Evolutionary conservation across 2,329 filamentous ascomycete species (phyloP).

Genomic region (Didymosphaeria variabile): DNA sequence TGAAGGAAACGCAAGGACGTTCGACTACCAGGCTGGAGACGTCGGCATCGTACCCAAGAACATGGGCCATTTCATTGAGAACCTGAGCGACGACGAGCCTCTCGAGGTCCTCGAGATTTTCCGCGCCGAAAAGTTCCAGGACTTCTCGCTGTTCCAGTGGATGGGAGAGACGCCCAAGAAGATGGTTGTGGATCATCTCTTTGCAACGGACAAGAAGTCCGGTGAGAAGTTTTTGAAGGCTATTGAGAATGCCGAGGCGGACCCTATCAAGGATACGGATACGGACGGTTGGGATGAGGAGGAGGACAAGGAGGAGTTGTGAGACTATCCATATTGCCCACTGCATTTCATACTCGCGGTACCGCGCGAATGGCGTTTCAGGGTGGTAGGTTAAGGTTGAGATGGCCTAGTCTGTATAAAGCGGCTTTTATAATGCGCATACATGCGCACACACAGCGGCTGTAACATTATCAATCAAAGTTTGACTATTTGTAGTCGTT

Average conservation of each 20-base stretch:
- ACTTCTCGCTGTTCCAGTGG: slow-evolving; percentile 80
- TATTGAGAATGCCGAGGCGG: slow-evolving; percentile 69
- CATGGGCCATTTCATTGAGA: slow-evolving; percentile 85
- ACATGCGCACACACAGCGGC: too few species aligned
- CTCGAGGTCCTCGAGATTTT: slow-evolving; percentile 81
- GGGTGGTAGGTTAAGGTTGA: neutral
- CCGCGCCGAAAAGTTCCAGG: slow-evolving; percentile 73
- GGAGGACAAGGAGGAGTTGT: slow-evolving; percentile 36
- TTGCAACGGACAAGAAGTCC: slow-evolving; percentile 67
- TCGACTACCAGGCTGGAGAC: slow-evolving; percentile 78
- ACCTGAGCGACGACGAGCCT: slow-evolving; percentile 75
- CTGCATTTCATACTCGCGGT: neutral
- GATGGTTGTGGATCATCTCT: slow-evolving; percentile 72
- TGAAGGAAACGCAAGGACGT: slow-evolving; percentile 74
- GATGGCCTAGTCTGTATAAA: neutral
- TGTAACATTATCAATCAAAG: neutral
- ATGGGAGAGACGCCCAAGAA: slow-evolving; percentile 74
- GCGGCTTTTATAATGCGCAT: too few species aligned
- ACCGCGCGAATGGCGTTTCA: neutral
- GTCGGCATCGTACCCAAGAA: slow-evolving; percentile 79
- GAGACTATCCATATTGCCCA: neutral
- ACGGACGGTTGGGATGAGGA: slow-evolving; percentile 33
- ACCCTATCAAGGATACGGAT: slow-evolving; percentile 48
- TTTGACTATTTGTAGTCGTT: too few species aligned
- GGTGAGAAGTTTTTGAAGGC: slow-evolving; percentile 70